Base-by-base conservation (phyloP, 495 filamentous ascomycete genomes). In the Aspergillus steynii region DNA sequence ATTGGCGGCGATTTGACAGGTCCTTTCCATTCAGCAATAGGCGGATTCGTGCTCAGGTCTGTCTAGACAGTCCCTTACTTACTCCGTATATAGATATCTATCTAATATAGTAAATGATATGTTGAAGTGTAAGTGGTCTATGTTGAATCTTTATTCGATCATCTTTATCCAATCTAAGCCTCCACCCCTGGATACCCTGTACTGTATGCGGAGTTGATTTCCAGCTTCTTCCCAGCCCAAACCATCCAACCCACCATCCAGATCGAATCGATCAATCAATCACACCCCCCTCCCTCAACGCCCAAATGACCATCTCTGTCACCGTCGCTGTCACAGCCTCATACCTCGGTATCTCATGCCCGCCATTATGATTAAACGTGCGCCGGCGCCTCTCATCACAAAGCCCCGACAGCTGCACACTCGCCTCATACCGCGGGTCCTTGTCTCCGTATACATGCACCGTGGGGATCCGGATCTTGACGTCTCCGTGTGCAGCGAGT, bases 371-470 rank as follows among this genome's bases (percentile, higher is more conserved):
- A 59, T 63, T 56, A 55, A 51, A 55, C 37, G 49, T 51, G 10
- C 34, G 15, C 31, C 56, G 15, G 15, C 27, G 20, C 29, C 42
- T 5, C 27, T 53, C 61, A 0, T 3, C 29, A 59, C 56, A 59
- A 51, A 63, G 32, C 56, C 58, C 61, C 42, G 56, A 53, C 12
- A 63, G 28, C 61, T 59, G 56, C 8, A 63, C 31, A 9, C 61
- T 56, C 1, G 61, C 61, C 12, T 37, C 51, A 57, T 46, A 63
- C 56, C 61, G 28, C 46, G 61, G 61, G 46, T 63, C 61, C 46
- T 55, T 59, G 3, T 9, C 29, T 20, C 61, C 61, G 15, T 63
- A 63, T 25, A 63, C 61, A 59, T 63, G 61, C 42, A 59, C 61
- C 4, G 56, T 63, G 7, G 61, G 61, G 25, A 63, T 50, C 42